A percentile compares a stretch with the other conserved stretches of the same genome.
Evolutionary conservation across 768 basidiomycete species (phyloP).

Genomic region (Mycena olivaceomarginata): DNA sequence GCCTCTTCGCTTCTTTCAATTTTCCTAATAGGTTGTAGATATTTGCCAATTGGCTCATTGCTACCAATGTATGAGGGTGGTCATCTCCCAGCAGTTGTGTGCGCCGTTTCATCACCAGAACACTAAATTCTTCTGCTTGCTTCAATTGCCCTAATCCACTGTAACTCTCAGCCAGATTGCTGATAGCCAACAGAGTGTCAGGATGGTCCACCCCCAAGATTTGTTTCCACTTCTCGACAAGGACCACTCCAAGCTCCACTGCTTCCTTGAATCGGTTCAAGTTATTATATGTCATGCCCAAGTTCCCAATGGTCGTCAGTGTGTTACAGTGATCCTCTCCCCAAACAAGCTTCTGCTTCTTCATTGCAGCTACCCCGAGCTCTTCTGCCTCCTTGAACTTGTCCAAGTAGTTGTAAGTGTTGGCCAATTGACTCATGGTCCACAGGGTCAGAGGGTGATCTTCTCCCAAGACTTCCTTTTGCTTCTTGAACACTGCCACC

Average conservation of each 20-base stretch:
- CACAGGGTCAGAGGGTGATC: background rate
- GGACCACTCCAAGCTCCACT: background rate
- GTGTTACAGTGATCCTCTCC: background rate
- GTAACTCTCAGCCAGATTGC: background rate
- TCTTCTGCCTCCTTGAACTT: conserved; percentile 9
- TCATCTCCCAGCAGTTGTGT: background rate
- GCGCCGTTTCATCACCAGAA: background rate
- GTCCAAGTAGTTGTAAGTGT: conserved; percentile 1
- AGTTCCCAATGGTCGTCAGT: background rate
- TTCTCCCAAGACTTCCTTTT: conserved; percentile 3
- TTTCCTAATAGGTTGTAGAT: background rate
- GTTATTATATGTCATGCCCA: background rate
- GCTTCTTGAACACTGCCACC: background rate
- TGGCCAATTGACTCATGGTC: background rate
- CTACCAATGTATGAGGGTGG: background rate
- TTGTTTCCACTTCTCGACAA: background rate
- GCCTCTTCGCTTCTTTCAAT: background rate
- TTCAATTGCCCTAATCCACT: background rate
- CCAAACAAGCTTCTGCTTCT: background rate
- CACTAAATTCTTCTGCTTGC: background rate
- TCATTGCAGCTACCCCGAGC: background rate
- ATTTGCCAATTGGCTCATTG: background rate
- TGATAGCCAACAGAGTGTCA: background rate
- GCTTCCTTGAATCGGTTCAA: background rate
- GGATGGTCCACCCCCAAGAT: background rate